Conservation (phyloP, 108 stramenopile species). For the Pseudonitzschia multiseries region DNA sequence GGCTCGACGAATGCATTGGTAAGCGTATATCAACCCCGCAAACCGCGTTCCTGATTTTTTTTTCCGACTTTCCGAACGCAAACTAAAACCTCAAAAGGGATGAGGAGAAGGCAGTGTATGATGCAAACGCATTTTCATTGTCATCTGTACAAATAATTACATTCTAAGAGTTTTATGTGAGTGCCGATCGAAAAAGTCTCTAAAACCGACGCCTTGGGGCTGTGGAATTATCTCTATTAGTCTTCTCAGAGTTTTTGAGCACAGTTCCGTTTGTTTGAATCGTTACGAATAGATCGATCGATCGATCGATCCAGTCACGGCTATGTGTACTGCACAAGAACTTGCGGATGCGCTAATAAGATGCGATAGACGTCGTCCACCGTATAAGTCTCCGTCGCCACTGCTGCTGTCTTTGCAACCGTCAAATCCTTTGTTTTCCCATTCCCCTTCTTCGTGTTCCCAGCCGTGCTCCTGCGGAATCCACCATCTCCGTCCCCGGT, state of each 20-base stretch:
- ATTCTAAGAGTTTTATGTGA: too few relatives aligned
- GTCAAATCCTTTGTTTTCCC: background rate
- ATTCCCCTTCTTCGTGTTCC: background rate
- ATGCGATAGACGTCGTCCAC: slow-evolving; percentile 21
- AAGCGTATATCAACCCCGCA: slow-evolving; percentile 39
- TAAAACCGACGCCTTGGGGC: too few relatives aligned
- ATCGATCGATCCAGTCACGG: too few relatives aligned
- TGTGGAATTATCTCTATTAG: too few relatives aligned
- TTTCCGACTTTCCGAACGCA: too few relatives aligned
- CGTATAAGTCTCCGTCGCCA: background rate
- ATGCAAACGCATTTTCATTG: too few relatives aligned
- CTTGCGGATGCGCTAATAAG: slow-evolving; percentile 32
- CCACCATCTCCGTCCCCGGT: background rate
- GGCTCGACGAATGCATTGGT: slow-evolving; percentile 80
- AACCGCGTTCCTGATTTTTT: background rate
- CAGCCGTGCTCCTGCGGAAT: background rate
- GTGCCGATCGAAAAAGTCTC: too few relatives aligned
- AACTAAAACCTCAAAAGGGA: too few relatives aligned
- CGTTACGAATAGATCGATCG: background rate
- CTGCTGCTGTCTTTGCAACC: background rate
- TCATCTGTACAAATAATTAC: too few relatives aligned
- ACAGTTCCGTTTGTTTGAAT: background rate
- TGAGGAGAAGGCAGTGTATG: too few relatives aligned
- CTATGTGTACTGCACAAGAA: background rate
- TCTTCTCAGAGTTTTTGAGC: too few relatives aligned